Base-by-base conservation (phyloP, 2,329 filamentous ascomycete genomes). In the Paecilomyces sp. region DNA sequence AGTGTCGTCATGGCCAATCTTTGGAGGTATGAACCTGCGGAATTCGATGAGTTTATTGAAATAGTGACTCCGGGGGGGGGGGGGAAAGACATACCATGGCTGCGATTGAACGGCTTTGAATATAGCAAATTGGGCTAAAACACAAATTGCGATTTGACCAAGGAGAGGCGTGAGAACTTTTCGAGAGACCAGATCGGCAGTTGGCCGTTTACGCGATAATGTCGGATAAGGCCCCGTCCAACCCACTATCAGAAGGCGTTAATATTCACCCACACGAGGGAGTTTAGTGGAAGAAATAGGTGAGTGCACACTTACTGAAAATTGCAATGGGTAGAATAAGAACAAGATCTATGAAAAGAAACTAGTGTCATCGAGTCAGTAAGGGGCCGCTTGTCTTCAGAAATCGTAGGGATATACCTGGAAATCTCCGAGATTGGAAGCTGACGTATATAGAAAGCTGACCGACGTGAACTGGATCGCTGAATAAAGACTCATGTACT, bases 401-500 rank as follows among this genome's bases (percentile, higher is more conserved):
- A 31, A 28, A 6, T 18, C 60, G 41, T 24, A 2, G 28, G 33
- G 22, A 64, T 67, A 63, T 71, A 86, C 84, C 76, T 97, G 94
- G 71, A 99, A 97, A 74, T 99, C 94, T 56, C 94, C 95, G 5
- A 99, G 80, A 71, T 99, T 99, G 8, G 91, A 96, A 11, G 90
- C 95, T 7, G 88, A 92, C 6, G 92, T 90, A 74, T 99, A 99
- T 15, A 99, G 83, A 72, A 99, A 97, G 82, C 90, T 96, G 70
- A 99, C 95, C 0, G 91, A 91, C 7, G 91, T 96, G 79, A 99
- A 99, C 74, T 99, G 94, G 65, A 99, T 99, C n/a, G 94, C 93
- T 2, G 92, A 97, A 79, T 99, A 99, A 65, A 99, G 78, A 68
- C 90, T 95, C 95, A 99, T 99, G 77, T 96, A 99, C 79, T 97